phyloP scores from a whole-genome alignment of 2,329 filamentous ascomycete species.

The Canariomyces notabilis region DNA sequence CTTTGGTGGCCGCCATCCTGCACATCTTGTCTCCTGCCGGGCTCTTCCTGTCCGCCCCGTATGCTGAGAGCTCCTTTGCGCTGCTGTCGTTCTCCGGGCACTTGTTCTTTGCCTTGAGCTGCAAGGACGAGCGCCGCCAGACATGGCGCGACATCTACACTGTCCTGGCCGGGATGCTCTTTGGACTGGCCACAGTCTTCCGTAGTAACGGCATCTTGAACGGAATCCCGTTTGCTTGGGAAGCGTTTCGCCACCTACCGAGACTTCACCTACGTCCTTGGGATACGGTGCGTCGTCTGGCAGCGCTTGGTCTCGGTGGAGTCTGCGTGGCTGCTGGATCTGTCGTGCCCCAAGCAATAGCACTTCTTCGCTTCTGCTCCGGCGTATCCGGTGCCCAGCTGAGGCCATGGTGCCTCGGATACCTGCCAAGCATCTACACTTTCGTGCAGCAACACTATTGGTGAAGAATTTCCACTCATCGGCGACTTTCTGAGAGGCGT shows the following conservation, averaged over 20 bases:
- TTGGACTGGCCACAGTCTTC: constrained; percentile 68
- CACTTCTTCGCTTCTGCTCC: constrained; percentile 66
- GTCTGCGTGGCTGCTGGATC: constrained; percentile 62
- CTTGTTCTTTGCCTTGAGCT: constrained; percentile 58
- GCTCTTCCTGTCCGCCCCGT: constrained; percentile 82
- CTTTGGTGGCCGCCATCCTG: constrained; percentile 65
- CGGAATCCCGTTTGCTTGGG: constrained; percentile 68
- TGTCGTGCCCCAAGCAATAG: constrained; percentile 65
- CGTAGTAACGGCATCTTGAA: constrained; percentile 84
- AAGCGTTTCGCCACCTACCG: constrained; percentile 42
- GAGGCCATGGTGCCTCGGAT: constrained; percentile 62
- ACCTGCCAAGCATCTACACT: constrained; percentile 81
- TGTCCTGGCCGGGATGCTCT: constrained; percentile 59
- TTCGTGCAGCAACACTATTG: constrained; percentile 91
- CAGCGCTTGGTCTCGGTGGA: constrained; percentile 61
- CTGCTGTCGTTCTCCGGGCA: constrained; percentile 71
- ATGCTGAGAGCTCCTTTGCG: constrained; percentile 75
- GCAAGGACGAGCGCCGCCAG: constrained; percentile 32
- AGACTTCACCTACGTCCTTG: constrained; percentile 36
- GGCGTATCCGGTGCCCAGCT: constrained; percentile 11
- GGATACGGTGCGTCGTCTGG: constrained; percentile 46
- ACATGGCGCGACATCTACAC: constrained; percentile 45
- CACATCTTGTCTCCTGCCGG: constrained; percentile 85
- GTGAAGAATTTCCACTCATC: constrained; percentile 45
- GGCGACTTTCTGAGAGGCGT: constrained; percentile 5